Conservation (phyloP, 2,329 filamentous ascomycete species). For the Graphiopsis chlorocephala region DNA sequence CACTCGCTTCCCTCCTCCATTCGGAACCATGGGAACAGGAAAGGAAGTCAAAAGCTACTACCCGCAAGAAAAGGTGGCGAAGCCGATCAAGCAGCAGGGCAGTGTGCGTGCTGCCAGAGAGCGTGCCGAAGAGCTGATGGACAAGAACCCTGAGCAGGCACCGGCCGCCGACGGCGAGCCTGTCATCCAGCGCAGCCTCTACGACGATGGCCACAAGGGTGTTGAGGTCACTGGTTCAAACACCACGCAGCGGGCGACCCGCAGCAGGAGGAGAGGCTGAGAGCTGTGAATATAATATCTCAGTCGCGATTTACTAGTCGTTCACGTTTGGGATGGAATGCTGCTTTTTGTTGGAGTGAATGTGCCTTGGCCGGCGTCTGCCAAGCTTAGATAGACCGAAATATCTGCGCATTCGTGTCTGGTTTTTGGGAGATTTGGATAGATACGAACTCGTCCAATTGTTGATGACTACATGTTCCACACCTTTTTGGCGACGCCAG, state of each 20-base stretch:
- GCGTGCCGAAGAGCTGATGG: constrained; percentile 22
- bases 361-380: not conserved
- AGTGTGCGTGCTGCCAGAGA: constrained; percentile 27
- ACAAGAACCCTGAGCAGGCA: constrained; percentile 4
- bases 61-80: constrained; percentile 25
- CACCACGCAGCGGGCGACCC: constrained; percentile 5
- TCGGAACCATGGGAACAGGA: constrained; percentile 41
- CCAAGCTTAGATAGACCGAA: not conserved
- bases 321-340: not conserved
- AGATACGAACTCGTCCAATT: not conserved
- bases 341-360: not conserved
- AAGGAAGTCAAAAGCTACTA: constrained; percentile 27
- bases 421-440: not conserved
- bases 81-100: constrained; percentile 21
- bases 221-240: constrained; percentile 25
- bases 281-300: not conserved
- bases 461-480: not conserved
- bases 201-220: constrained; percentile 27
- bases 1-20: constrained; percentile 67
- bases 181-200: constrained; percentile 21
- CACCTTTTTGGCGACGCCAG: not conserved
- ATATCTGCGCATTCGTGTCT: not conserved
- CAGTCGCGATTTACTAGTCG: not conserved
- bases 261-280: constrained; percentile 21
- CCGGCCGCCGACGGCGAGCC: constrained; percentile 12